phyloP scores from a whole-genome alignment of 768 basidiomycete species.

The Candolleomyces aberdarensis region DNA sequence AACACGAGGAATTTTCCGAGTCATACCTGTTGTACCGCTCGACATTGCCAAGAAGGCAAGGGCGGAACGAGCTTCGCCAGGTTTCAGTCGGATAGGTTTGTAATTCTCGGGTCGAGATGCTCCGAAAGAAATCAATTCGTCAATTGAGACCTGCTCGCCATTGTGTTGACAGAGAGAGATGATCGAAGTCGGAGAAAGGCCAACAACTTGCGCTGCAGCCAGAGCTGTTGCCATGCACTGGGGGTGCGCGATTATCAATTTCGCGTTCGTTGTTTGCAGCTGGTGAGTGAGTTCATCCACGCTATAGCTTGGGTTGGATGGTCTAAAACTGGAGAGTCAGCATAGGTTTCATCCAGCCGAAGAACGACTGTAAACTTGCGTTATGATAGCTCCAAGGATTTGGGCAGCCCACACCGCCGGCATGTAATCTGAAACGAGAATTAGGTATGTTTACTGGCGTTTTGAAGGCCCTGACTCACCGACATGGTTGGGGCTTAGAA shows the following conservation, averaged over 20 bases:
- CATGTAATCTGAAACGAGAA: constrained; percentile 44
- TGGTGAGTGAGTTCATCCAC: constrained; percentile 58
- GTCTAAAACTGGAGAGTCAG: constrained; percentile 33
- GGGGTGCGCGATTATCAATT: constrained; percentile 48
- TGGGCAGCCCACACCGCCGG: constrained; percentile 59
- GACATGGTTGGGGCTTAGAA: constrained; percentile 63
- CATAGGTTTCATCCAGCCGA: background rate
- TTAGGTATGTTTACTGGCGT: background rate
- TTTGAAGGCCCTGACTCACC: constrained; percentile 33
- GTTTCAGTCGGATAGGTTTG: constrained; percentile 41
- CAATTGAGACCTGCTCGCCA: constrained; percentile 29
- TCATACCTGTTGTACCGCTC: constrained; percentile 76
- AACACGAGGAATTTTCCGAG: no score
- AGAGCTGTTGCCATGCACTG: constrained; percentile 39
- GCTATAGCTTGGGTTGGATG: constrained; percentile 61
- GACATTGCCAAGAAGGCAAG: constrained; percentile 72
- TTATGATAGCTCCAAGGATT: constrained; percentile 53
- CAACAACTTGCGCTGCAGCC: constrained; percentile 38
- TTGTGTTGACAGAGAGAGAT: constrained; percentile 28
- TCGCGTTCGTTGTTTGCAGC: constrained; percentile 43
- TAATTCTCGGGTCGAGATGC: constrained; percentile 33
- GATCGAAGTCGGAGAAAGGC: constrained; percentile 41
- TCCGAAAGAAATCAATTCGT: constrained; percentile 46
- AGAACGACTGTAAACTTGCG: constrained; percentile 33
- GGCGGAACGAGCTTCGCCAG: constrained; percentile 58